phyloP scores from a whole-genome alignment of 1,284 basidiomycete genomes.

The Pyrrhoderma noxium region DNA sequence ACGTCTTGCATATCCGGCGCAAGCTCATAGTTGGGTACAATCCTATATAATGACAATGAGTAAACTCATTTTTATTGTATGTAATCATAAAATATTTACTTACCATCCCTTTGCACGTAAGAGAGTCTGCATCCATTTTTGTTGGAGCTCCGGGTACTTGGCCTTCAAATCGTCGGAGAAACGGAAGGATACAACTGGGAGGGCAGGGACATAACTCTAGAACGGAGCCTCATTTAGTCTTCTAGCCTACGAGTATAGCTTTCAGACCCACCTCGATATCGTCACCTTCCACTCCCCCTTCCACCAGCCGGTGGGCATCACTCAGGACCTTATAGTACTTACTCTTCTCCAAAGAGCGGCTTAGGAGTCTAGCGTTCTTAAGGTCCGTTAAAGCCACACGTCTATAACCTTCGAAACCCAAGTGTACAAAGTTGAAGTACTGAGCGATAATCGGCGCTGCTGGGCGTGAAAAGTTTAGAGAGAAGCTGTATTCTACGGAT shows the following conservation, averaged over 20 bases:
- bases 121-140: constrained; percentile 84
- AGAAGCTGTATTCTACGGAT: constrained; percentile 67
- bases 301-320: constrained; percentile 52
- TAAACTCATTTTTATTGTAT: background rate
- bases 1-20: constrained; percentile 61
- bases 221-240: constrained; percentile 5
- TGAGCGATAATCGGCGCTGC: constrained; percentile 88
- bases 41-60: constrained; percentile 35
- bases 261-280: constrained; percentile 44
- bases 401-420: constrained; percentile 80
- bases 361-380: constrained; percentile 79
- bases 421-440: constrained; percentile 86
- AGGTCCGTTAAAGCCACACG: constrained; percentile 70
- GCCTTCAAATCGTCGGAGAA: constrained; percentile 76
- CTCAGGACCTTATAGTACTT: constrained; percentile 72
- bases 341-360: constrained; percentile 77
- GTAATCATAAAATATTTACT: constrained; percentile 13
- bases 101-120: constrained; percentile 73
- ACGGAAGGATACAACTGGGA: constrained; percentile 90
- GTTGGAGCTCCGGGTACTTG: constrained; percentile 69
- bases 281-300: constrained; percentile 34
- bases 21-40: constrained; percentile 83
- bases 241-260: background rate
- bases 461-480: constrained; percentile 91
- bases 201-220: constrained; percentile 65